Evolutionary conservation across 805 yeast species (phyloP).

Genomic region (Cyberlindnera americana): DNA sequence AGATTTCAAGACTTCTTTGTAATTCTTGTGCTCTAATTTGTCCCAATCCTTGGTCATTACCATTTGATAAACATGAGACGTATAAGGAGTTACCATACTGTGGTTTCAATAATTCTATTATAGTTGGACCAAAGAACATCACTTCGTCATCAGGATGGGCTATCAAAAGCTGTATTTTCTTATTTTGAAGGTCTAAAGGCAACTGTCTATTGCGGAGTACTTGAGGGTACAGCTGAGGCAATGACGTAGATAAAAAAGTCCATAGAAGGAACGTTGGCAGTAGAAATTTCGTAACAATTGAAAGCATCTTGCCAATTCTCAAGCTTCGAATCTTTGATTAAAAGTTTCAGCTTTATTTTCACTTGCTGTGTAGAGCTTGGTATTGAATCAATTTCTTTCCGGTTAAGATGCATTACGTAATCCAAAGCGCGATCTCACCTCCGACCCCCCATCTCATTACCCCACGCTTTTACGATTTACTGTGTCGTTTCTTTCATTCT

Average conservation of each 20-base stretch:
- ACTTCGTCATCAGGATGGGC: conserved; percentile 99
- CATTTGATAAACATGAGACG: conserved; percentile 70
- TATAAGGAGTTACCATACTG: conserved; percentile 48
- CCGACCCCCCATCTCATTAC: no score
- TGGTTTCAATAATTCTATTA: conserved; percentile 48
- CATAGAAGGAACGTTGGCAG: neutral
- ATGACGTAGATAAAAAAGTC: conserved; percentile 2
- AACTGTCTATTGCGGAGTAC: neutral
- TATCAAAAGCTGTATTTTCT: conserved; percentile 49
- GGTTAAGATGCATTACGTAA: no score
- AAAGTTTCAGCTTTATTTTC: no score
- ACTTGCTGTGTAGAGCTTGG: no score
- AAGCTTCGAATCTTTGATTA: no score
- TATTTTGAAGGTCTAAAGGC: conserved; percentile 5
- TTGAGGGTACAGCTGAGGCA: conserved; percentile 1
- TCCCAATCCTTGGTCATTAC: conserved; percentile 77
- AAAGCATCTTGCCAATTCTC: neutral
- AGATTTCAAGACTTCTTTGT: conserved; percentile 44
- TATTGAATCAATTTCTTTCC: no score
- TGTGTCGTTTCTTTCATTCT: no score
- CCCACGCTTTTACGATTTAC: no score
- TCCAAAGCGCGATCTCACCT: no score
- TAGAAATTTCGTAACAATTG: neutral
- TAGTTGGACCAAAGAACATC: conserved; percentile 90
- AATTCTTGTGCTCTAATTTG: conserved; percentile 58